Base-by-base conservation (phyloP, 1,284 basidiomycete genomes). In the Schizopora paradoxa region DNA sequence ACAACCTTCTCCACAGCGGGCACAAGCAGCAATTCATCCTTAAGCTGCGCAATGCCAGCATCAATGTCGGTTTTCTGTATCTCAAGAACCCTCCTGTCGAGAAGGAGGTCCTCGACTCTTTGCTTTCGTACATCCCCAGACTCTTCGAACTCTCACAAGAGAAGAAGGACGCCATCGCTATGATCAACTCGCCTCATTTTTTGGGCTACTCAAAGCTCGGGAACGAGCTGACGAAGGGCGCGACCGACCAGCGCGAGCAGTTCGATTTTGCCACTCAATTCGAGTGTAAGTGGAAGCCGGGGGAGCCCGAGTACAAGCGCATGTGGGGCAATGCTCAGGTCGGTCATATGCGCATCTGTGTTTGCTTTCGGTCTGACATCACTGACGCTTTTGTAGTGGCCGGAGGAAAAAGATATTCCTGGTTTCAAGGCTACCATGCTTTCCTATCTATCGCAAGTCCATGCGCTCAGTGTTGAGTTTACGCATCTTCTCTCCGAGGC, bases 11-110 rank as follows among this genome's bases (percentile, higher is more conserved):
- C 26, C 38, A 53, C 3, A 61, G 65, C 1, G 61, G 66, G 0
- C 52, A 52, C 4, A 64, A 66, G 29, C 69, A 68, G 37, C 48
- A 65, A 29, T 84, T 86, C 62, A 67, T 83, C 48, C 51, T 59
- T 0, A 71, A 81, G 47, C 74, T 85, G 3, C 74, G 70, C 7
- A 65, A 82, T 54, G 79, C 80, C 1, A 68, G 84, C 40, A 72
- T 83, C 62, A 76, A 81, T 54, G 78, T 84, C 56, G 82, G 80
- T 14, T 82, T 83, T 56, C 68, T 82, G 27, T 83, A 83, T 58
- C 74, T 83, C 42, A 62, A 72, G 14, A 74, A 82, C 53, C 66
- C 74, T 6, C 67, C 77, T 0, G 68, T 83, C 3, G 57, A 68
- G 0, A 59, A 63, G 21, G 47, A 58, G 6, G 61, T 71, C 43